phyloP scores from a whole-genome alignment of 257 asterid species.

The Penstemon barbatus region DNA sequence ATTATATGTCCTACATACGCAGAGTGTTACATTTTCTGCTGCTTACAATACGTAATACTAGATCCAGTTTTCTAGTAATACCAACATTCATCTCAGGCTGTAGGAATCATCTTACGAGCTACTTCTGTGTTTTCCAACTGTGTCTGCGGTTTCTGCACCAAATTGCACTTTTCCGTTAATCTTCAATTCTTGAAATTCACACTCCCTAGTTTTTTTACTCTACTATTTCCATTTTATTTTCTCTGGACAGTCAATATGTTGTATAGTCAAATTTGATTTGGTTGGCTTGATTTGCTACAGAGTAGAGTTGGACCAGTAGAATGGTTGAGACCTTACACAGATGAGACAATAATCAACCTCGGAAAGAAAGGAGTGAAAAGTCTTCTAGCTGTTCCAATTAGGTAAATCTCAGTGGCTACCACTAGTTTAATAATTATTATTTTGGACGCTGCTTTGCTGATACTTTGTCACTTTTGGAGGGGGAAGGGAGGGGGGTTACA shows the following conservation, averaged over 20 bases:
- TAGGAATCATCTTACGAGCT: slow-evolving; percentile 17
- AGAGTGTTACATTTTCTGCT: slow-evolving; percentile 7
- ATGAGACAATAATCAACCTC: slow-evolving; percentile 88
- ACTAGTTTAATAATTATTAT: background rate
- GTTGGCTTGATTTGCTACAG: slow-evolving; percentile 52
- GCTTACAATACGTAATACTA: background rate
- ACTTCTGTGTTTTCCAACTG: slow-evolving; percentile 6
- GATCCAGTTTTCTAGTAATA: background rate
- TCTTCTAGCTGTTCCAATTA: slow-evolving; percentile 97
- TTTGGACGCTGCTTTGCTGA: background rate
- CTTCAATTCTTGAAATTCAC: slow-evolving; percentile 2
- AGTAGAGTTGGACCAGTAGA: slow-evolving; percentile 99
- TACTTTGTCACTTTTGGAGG: background rate
- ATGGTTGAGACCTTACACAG: slow-evolving; percentile 98
- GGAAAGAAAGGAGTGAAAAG: slow-evolving; percentile 91
- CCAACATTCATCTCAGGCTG: slow-evolving; percentile 14
- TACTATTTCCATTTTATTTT: background rate
- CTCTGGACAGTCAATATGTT: background rate
- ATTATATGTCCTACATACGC: background rate
- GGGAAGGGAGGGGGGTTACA: background rate
- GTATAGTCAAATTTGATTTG: slow-evolving; percentile 27
- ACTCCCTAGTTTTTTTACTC: background rate
- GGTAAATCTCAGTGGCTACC: slow-evolving; percentile 44
- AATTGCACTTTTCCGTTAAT: slow-evolving; percentile 16
- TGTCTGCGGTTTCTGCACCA: background rate